A percentile compares a stretch with the other conserved stretches of the same genome.
Conservation (phyloP, 495 filamentous ascomycete species). For the Thozetella sp. region DNA sequence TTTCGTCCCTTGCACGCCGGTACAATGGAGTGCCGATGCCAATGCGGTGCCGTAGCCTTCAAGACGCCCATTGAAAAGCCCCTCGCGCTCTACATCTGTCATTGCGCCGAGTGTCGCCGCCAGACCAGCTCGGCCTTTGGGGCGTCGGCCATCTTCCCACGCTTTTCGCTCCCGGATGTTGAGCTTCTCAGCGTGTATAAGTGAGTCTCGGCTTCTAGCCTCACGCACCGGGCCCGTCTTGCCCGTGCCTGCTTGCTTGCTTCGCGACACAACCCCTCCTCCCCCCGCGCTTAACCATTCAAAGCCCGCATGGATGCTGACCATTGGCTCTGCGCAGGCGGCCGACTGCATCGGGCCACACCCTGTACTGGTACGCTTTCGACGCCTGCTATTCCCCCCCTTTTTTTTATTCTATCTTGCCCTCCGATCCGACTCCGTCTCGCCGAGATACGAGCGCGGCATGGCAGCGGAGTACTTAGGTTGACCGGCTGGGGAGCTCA, state of each 20-base stretch:
- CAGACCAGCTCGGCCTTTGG: constrained; percentile 72
- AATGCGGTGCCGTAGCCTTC: constrained; percentile 65
- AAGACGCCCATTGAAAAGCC: constrained; percentile 58
- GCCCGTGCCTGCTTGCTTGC: background rate
- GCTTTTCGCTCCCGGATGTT: constrained; percentile 49
- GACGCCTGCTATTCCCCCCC: constrained; percentile 6
- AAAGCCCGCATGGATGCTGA: no score
- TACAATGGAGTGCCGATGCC: constrained; percentile 58
- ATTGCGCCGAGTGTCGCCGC: constrained; percentile 66
- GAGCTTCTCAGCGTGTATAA: constrained; percentile 46
- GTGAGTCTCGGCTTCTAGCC: constrained; percentile 26
- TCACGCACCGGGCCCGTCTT: background rate
- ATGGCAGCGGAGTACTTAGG: background rate
- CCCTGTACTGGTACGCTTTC: constrained; percentile 41
- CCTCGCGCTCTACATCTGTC: constrained; percentile 66
- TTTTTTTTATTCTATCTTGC: background rate
- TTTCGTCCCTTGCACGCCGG: background rate
- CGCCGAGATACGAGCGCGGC: background rate
- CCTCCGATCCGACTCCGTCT: background rate
- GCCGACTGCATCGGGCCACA: constrained; percentile 44
- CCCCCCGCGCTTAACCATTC: no score
- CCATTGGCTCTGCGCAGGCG: constrained; percentile 17
- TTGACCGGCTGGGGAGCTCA: constrained; percentile 10
- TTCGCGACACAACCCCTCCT: no score
- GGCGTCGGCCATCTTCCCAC: constrained; percentile 67